A percentile compares a stretch with the other conserved stretches of the same genome.
These are phyloP conservation scores for Phytophthora europaea DNA, from an alignment of 352 stramenopile genomes.

Conservation along the genomic window DNA sequence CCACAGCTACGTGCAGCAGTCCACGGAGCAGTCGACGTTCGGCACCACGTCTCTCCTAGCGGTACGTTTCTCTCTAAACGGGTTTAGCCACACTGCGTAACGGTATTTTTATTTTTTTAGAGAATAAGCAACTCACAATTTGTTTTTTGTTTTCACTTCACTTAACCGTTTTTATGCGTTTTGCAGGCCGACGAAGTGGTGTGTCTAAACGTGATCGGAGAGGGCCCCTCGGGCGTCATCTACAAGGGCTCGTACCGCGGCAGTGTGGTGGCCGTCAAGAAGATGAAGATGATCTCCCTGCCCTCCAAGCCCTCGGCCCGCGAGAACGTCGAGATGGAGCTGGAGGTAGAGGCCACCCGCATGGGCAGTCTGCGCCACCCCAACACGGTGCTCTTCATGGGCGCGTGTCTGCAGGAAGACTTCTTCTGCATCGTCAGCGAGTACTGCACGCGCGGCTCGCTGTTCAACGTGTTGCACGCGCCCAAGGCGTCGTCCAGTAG, in stretches of 20 bases:
- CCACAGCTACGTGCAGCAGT: constrained; percentile 64
- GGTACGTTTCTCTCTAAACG: constrained; percentile 41
- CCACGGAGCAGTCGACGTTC: constrained; percentile 62
- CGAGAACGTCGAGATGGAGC: constrained; percentile 84
- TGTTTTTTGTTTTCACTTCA: neutral
- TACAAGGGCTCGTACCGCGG: constrained; percentile 90
- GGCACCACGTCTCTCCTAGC: constrained; percentile 80
- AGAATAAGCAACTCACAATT: neutral
- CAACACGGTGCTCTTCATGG: constrained; percentile 99
- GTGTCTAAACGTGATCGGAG: constrained; percentile 81
- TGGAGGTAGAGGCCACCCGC: constrained; percentile 84
- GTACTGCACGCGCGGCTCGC: constrained; percentile 94
- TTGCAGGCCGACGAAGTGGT: constrained; percentile 84
- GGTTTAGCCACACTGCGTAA: neutral
- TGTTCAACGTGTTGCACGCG: constrained; percentile 95
- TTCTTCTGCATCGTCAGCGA: constrained; percentile 98
- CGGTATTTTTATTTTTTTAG: neutral
- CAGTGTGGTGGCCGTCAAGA: constrained; percentile 88
- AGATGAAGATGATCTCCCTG: constrained; percentile 84
- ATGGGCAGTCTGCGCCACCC: constrained; percentile 96
- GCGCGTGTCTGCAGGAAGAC: constrained; percentile 95
- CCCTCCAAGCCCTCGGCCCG: constrained; percentile 64
- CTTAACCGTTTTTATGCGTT: neutral
- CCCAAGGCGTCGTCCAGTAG: constrained; percentile 46
- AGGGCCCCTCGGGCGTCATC: constrained; percentile 83